These are phyloP conservation scores for Eremothecium sinecaudum DNA, from an alignment of 1,139 yeast genomes.

Conservation along the genomic window DNA sequence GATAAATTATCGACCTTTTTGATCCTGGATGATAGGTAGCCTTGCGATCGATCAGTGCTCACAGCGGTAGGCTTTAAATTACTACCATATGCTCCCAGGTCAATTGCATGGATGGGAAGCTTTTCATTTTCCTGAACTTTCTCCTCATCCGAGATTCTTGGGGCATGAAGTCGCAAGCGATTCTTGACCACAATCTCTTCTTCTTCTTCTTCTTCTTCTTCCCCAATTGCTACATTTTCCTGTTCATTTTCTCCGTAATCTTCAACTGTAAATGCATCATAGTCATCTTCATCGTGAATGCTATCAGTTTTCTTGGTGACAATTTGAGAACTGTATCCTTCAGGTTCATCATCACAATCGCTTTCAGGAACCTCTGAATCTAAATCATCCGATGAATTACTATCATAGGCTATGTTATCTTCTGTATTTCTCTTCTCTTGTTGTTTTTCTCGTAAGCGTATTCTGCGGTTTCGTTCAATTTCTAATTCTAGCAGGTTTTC, in stretches of 20 bases:
- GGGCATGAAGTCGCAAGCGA: background rate
- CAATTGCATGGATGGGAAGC: constrained; percentile 17
- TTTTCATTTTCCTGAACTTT: constrained; percentile 3
- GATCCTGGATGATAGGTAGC: constrained; percentile 5
- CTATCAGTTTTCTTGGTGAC: background rate
- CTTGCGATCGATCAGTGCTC: constrained; percentile 14
- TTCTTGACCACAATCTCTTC: background rate
- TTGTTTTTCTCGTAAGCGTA: constrained; percentile 43
- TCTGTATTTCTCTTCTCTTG: constrained; percentile 31
- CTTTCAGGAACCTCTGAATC: constrained; percentile 22
- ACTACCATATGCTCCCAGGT: constrained; percentile 32
- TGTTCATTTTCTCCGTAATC: constrained; percentile 13
- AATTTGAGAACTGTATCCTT: background rate
- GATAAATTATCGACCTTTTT: constrained; percentile 7
- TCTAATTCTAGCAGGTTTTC: constrained; percentile 55
- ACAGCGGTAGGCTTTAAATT: constrained; percentile 14
- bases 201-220: constrained; percentile 15
- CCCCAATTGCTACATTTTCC: constrained; percentile 13
- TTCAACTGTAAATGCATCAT: constrained; percentile 8
- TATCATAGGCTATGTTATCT: constrained; percentile 25
- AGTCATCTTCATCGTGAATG: constrained; percentile 9
- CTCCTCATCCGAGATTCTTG: constrained; percentile 3
- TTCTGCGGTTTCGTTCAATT: constrained; percentile 43
- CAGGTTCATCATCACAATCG: constrained; percentile 8
- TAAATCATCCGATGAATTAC: constrained; percentile 24